Conservation (phyloP, 2,329 filamentous ascomycete species). For the Clarireedia monteithiana region DNA sequence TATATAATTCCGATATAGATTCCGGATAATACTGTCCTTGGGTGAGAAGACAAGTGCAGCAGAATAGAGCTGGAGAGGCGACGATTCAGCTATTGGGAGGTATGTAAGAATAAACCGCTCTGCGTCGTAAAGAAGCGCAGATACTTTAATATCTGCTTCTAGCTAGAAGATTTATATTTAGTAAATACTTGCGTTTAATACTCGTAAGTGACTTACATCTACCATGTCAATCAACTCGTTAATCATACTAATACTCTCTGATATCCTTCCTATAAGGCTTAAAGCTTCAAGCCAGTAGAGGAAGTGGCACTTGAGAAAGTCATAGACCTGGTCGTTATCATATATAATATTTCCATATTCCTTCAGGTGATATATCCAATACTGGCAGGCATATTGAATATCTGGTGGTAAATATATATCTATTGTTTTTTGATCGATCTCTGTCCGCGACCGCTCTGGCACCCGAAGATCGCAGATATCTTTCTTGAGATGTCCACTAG, state of each 20-base stretch:
- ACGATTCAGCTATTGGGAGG: too few species aligned
- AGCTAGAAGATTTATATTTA: not conserved
- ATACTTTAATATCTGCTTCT: not conserved
- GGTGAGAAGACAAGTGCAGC: too few species aligned
- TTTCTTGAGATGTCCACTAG: conserved; percentile 23
- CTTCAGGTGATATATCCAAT: conserved; percentile 14
- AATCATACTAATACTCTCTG: conserved; percentile 15
- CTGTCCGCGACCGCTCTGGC: conserved; percentile 23
- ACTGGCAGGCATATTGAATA: conserved; percentile 23
- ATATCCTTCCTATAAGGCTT: conserved; percentile 17
- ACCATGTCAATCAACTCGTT: not conserved
- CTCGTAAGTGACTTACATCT: not conserved
- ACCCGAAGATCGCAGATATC: conserved; percentile 31
- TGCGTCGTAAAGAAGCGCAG: conserved; percentile 2
- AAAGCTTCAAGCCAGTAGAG: conserved; percentile 29
- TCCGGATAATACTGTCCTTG: too few species aligned
- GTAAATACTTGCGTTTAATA: not conserved
- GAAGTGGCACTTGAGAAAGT: conserved; percentile 33
- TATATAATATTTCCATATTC: conserved; percentile 23
- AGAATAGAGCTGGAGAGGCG: too few species aligned
- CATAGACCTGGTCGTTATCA: conserved; percentile 25
- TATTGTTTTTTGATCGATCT: conserved; percentile 29
- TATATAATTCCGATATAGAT: too few species aligned
- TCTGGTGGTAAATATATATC: conserved; percentile 23
- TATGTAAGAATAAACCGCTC: not conserved